A percentile compares a stretch with the other conserved stretches of the same genome.
Conservation (phyloP, 2,329 filamentous ascomycete genomes). For the Hypoxylon sp. region DNA sequence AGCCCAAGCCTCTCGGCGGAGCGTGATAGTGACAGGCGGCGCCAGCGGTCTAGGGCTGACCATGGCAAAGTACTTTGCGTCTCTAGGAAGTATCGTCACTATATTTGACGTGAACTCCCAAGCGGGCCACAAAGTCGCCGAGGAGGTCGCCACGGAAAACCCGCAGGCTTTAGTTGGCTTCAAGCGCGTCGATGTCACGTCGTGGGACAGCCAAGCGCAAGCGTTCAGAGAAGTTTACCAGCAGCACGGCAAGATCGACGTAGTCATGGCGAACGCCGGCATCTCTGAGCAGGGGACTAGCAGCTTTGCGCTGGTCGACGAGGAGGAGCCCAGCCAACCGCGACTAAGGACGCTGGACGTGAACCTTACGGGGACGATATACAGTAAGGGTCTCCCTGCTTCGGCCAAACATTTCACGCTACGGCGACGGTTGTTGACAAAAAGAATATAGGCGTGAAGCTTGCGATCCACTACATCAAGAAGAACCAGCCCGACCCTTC, state of each 20-base stretch:
- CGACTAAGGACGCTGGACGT: conserved; percentile 44
- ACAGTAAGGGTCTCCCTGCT: conserved; percentile 48
- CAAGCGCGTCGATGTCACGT: conserved; percentile 48
- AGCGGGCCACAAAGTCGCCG: conserved; percentile 38
- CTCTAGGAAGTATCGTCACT: conserved; percentile 44
- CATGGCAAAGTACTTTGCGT: conserved; percentile 48
- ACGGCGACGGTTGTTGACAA: background rate
- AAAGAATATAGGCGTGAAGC: conserved; percentile 52
- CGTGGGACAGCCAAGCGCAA: conserved; percentile 48
- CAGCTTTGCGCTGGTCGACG: conserved; percentile 38
- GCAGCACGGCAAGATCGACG: conserved; percentile 50
- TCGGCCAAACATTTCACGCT: background rate
- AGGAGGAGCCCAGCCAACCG: conserved; percentile 41
- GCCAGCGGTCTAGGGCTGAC: conserved; percentile 48
- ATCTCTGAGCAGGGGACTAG: conserved; percentile 52
- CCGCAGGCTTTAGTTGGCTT: conserved; percentile 43
- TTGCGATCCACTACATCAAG: conserved; percentile 59
- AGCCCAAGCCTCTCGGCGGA: conserved; percentile 13
- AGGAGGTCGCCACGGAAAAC: conserved; percentile 39
- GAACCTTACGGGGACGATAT: conserved; percentile 52
- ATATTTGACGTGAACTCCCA: conserved; percentile 47
- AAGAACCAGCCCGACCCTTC: conserved; percentile 48
- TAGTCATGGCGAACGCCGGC: conserved; percentile 60
- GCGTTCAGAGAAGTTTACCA: conserved; percentile 47
- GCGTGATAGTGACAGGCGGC: conserved; percentile 48